Evolutionary conservation across 257 asterid species (phyloP).

Genomic region (Solanum megistacrolobum): DNA sequence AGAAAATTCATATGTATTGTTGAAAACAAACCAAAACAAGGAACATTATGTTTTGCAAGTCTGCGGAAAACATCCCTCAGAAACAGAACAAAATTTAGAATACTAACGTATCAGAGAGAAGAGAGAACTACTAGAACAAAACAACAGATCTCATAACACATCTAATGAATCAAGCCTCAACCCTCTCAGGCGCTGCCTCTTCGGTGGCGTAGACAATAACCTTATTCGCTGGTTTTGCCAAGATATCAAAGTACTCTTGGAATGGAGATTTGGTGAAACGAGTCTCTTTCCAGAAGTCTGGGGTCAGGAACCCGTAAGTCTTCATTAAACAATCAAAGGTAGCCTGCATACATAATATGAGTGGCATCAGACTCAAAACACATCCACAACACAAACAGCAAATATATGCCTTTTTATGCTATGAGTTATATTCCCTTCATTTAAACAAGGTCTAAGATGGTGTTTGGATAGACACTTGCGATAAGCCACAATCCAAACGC

Average conservation of each 20-base stretch:
- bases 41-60: not conserved
- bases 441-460: not conserved
- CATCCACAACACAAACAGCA: not conserved
- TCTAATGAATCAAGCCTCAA: not conserved
- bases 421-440: not conserved
- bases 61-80: not conserved
- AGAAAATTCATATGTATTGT: not conserved
- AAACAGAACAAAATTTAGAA: not conserved
- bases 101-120: not conserved
- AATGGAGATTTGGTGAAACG: slow-evolving; percentile 1
- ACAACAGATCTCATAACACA: not conserved
- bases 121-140: not conserved
- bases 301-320: slow-evolving; percentile 76
- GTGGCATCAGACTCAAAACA: not conserved
- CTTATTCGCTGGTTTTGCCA: not conserved
- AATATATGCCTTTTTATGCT: too few species aligned
- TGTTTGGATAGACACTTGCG: not conserved
- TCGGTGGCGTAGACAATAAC: not conserved
- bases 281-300: slow-evolving; percentile 52
- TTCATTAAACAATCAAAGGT: slow-evolving; percentile 61
- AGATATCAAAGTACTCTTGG: not conserved
- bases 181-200: not conserved
- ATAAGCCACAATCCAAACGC: not conserved
- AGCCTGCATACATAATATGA: slow-evolving; percentile 29
- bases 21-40: not conserved